Percentiles rank a stretch among this genome's conserved stretches.
These are phyloP conservation scores for Alternaria triticina DNA, from an alignment of 2,329 filamentous ascomycete genomes.

Conservation along the genomic window DNA sequence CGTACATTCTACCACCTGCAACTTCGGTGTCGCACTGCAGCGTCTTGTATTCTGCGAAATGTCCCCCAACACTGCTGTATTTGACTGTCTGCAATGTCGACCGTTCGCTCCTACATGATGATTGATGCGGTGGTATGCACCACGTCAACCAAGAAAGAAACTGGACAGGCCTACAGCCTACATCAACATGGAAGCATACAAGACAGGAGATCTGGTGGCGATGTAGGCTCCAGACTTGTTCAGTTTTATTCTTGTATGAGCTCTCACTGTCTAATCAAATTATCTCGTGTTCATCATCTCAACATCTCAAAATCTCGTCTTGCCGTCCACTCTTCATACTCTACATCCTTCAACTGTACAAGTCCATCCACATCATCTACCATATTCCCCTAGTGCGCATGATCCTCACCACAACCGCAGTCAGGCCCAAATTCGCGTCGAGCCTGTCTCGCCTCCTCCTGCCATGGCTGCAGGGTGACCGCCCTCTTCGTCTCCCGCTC, in stretches of 20 bases:
- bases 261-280: neutral
- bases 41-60: neutral
- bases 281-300: neutral
- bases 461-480: constrained; percentile 33
- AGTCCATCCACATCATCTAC: neutral
- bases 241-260: neutral
- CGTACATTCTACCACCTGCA: neutral
- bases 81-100: neutral
- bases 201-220: neutral
- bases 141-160: neutral
- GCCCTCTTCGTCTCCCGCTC: constrained; percentile 17
- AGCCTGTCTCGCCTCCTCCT: constrained; percentile 33
- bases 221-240: neutral
- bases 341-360: neutral
- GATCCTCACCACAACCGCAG: constrained; percentile 33
- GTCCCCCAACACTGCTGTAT: neutral
- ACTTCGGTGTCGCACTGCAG: neutral
- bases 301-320: neutral
- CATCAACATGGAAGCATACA: neutral
- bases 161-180: neutral
- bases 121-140: neutral
- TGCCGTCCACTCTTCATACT: neutral
- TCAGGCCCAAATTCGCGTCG: constrained; percentile 37
- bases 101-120: neutral
- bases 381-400: constrained; percentile 22